Conservation (phyloP, 176 grass and related monocot genomes). For the Tillandsia leiboldiana region DNA sequence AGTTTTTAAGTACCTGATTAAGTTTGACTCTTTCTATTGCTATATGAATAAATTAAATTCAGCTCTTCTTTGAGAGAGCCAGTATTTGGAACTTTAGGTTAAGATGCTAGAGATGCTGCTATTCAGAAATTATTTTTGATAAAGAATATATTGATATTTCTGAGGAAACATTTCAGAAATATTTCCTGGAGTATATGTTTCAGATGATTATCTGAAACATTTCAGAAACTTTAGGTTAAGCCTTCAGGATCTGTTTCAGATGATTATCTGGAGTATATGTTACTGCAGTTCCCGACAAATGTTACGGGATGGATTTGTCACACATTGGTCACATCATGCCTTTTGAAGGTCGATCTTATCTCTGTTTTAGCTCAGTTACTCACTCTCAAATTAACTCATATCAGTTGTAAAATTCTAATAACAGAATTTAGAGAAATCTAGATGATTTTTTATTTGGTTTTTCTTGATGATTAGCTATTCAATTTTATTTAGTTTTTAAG, state of each 20-base stretch:
- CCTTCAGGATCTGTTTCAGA: no score
- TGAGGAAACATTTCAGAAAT: no score
- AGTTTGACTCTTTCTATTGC: neutral
- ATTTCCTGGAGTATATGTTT: no score
- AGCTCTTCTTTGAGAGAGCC: neutral
- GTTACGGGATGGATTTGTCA: constrained; percentile 91
- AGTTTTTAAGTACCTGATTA: neutral
- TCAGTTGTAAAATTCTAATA: neutral
- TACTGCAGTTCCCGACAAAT: constrained; percentile 91
- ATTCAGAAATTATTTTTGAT: no score
- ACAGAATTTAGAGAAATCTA: neutral
- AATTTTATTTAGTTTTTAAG: neutral
- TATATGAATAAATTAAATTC: neutral
- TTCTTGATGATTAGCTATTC: neutral
- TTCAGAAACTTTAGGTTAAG: no score
- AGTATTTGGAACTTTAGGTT: no score
- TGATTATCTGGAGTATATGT: constrained; percentile 89
- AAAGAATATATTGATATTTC: no score
- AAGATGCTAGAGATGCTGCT: no score
- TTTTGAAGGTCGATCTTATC: constrained; percentile 52
- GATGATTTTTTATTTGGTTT: neutral
- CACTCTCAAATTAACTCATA: neutral
- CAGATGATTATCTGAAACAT: constrained; percentile 89
- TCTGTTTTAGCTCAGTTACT: neutral
- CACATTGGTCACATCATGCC: constrained; percentile 80